These are phyloP conservation scores for Pugionium cornutum DNA, from an alignment of 345 rosid species.

Conservation along the genomic window DNA sequence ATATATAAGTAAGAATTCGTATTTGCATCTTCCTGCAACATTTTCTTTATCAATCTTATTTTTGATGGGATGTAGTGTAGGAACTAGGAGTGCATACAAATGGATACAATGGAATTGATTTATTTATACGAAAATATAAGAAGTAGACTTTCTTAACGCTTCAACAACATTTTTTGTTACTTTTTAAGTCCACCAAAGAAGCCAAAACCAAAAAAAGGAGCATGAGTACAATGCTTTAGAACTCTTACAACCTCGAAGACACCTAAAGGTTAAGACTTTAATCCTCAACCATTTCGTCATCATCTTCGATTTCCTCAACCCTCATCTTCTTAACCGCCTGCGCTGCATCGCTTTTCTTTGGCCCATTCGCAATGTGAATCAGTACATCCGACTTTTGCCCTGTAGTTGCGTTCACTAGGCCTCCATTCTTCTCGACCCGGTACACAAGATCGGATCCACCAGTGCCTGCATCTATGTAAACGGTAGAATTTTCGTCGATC, in stretches of 20 bases:
- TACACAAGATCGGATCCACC: conserved; percentile 49
- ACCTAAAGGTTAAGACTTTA: background rate
- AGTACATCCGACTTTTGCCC: conserved; percentile 71
- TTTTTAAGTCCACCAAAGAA: background rate
- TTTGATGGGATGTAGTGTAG: too few species aligned
- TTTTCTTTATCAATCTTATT: too few species aligned
- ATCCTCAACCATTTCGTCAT: conserved; percentile 52
- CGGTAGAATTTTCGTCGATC: conserved; percentile 82
- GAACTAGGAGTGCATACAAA: too few species aligned
- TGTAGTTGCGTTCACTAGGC: conserved; percentile 68
- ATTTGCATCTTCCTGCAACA: too few species aligned
- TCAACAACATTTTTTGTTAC: too few species aligned
- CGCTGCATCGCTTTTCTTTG: conserved; percentile 54
- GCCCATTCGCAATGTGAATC: conserved; percentile 56
- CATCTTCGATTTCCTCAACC: conserved; percentile 70
- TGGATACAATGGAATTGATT: too few species aligned
- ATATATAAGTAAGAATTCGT: too few species aligned
- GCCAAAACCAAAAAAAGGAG: background rate
- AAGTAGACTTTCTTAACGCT: too few species aligned
- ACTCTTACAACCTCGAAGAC: background rate
- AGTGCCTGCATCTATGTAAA: conserved; percentile 64
- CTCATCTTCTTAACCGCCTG: conserved; percentile 93
- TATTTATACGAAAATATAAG: too few species aligned
- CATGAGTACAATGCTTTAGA: background rate
- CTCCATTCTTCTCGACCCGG: conserved; percentile 73